Base-by-base conservation (phyloP, 371 early-diverging fungal genomes). In the Mortierella sp. region DNA sequence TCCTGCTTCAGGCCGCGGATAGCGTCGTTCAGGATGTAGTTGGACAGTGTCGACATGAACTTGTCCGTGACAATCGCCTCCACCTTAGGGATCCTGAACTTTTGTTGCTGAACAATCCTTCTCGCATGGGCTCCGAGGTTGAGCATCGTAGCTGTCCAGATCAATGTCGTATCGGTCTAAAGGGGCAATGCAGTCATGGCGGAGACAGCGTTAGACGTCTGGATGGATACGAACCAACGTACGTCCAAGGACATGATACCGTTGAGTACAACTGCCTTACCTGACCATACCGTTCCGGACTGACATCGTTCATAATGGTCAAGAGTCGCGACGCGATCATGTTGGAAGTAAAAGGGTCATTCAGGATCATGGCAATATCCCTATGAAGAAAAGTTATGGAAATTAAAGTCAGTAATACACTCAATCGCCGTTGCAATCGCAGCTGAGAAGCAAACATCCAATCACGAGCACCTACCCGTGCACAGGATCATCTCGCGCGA, bases 351-450 rank as follows among this genome's bases (percentile, higher is more conserved):
- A 89, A 79, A 2, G 92, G 92, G 65, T 91, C 92, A 82, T 90
- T 90, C 53, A 92, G 67, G 11, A 92, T 86, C 88, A 92, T 90
- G 37, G 91, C 92, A 75, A 87, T 89, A 58, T 92, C 92, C 45
- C 92, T 91, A 79, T n/a, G 58, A 61, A 26, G 22, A 8, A 34
- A 44, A 41, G 65, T 14, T 1, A n/a, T n/a, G 47, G 7, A 22
- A 10, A 14, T 22, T 19, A 29, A 39, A 6, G 44, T 34, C 19
- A 48, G 13, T 0, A 58, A 41, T 19, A 26, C 34, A 26, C 41
- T 19, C 37, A 52, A 24, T 13, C 24, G 43, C 13, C 24, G 39
- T 31, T n/a, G 26, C 41, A 69, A 29, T 0, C 16, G 22, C 13
- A 34, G 3, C 9, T 47, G 19, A 14, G 4, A 40, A 19, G 9